Base-by-base conservation (phyloP, 176 grass and related monocot species). In the Rhynchospora breviuscula region DNA sequence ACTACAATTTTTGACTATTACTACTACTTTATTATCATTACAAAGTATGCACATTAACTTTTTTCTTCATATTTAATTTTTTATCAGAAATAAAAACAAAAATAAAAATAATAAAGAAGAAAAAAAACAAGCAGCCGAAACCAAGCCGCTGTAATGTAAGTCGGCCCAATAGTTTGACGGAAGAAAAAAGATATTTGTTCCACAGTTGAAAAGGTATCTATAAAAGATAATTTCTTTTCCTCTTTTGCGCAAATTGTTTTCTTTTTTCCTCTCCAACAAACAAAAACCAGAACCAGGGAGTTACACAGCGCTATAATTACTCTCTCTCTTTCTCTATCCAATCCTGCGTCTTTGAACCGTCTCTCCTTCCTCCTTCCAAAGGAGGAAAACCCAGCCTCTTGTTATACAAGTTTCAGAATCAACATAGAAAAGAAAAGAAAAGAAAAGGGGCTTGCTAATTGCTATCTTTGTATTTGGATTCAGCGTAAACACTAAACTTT, bases 291-390 rank as follows among this genome's bases (percentile, higher is more conserved):
- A 59, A 51, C 10, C 68, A 15, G 46, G 10, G 70, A 70, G 40
- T 29, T 29, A 29, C 26, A 29, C 26, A 29, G 26, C 26, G 26
- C 26, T 1, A 29, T 29, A 29, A 29, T 29, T 29, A 29, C 26
- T 29, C 26, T 29, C 26, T 29, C 26, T 29, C 26, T 29, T 29
- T 29, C 26, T 29, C 26, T 29, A 29, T 1, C 26, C 26, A 29
- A 29, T 29, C 26, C 26, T 29, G 26, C 26, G 33, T 81, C 44
- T 82, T 82, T 82, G 62, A 82, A 82, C 78, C 29, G 59, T 47
- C 56, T 81, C 66, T 64, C 56, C 47, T 40, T 63, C 17, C 76
- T 44, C 53, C 14, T 5, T 59, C 4, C 11, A 7, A 53, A 79
- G n/a, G n/a, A n/a, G n/a, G n/a, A n/a, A 79, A 40, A 40, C 35